Percentiles rank a stretch among this genome's conserved stretches.
phyloP scores from a whole-genome alignment of 495 filamentous ascomycete species.

The Penicillium taxi region DNA sequence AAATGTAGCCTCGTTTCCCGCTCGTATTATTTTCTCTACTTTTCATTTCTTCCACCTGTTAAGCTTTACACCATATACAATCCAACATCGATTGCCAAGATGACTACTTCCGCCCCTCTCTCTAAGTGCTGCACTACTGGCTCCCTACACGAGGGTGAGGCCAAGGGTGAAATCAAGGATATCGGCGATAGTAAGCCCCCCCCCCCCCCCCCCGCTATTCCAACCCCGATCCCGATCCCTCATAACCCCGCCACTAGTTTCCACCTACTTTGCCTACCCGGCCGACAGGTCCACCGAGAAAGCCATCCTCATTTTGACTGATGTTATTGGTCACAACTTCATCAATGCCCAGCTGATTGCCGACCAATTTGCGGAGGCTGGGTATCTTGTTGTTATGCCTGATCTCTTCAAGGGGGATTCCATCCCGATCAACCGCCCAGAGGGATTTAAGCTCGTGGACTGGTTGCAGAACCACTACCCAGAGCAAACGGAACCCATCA shows the following conservation, averaged over 20 bases:
- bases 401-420: slow-evolving; percentile 34
- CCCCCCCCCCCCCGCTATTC: background rate
- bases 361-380: slow-evolving; percentile 67
- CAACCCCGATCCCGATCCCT: background rate
- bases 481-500: slow-evolving; percentile 50
- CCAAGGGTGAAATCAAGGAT: slow-evolving; percentile 14
- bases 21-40: no score
- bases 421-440: slow-evolving; percentile 19
- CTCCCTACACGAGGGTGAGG: slow-evolving; percentile 16
- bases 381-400: slow-evolving; percentile 64
- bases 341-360: slow-evolving; percentile 38
- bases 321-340: slow-evolving; percentile 23
- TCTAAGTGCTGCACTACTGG: slow-evolving; percentile 11
- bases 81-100: no score
- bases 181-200: slow-evolving; percentile 10
- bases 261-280: slow-evolving; percentile 23
- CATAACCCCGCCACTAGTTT: slow-evolving; percentile 3
- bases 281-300: slow-evolving; percentile 18
- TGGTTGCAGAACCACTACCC: slow-evolving; percentile 35
- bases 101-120: slow-evolving; percentile 4
- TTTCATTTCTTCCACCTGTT: no score
- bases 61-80: no score
- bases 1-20: no score
- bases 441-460: slow-evolving; percentile 21
- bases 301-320: slow-evolving; percentile 24